Conservation (phyloP, 1,284 basidiomycete genomes). For the Ceratobasidium sp. region DNA sequence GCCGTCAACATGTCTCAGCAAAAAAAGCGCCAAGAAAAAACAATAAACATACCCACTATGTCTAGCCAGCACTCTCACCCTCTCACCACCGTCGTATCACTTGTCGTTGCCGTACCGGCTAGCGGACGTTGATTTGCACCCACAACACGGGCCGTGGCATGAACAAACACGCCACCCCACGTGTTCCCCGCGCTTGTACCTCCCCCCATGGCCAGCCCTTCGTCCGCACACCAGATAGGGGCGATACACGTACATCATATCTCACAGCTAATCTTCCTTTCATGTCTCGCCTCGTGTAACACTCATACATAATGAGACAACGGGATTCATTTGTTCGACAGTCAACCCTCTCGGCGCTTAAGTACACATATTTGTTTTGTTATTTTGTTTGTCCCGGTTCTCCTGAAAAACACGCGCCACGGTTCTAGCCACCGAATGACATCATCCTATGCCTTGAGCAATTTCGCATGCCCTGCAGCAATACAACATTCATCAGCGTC, state of each 20-base stretch:
- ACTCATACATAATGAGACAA: too few relatives aligned
- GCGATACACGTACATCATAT: slow-evolving; percentile 21
- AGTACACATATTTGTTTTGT: not conserved
- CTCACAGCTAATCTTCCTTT: slow-evolving; percentile 22
- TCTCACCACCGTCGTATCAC: not conserved
- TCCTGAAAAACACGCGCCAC: too few relatives aligned
- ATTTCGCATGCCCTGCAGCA: slow-evolving; percentile 81
- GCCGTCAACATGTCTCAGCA: too few relatives aligned
- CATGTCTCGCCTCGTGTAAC: slow-evolving; percentile 3
- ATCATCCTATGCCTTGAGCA: slow-evolving; percentile 70
- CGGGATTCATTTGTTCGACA: slow-evolving; percentile 3
- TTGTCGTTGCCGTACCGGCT: slow-evolving; percentile 13
- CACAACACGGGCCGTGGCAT: slow-evolving; percentile 16
- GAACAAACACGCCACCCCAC: slow-evolving; percentile 34
- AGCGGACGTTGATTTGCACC: slow-evolving; percentile 19
- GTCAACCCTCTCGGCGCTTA: not conserved
- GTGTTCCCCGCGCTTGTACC: slow-evolving; percentile 44
- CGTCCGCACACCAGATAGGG: slow-evolving; percentile 20
- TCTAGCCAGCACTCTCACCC: not conserved
- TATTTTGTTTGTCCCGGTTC: too few relatives aligned
- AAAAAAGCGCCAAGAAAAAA: too few relatives aligned
- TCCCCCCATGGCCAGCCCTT: slow-evolving; percentile 17
- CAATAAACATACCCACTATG: not conserved
- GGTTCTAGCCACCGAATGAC: not conserved
- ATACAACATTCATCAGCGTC: too few relatives aligned